Evolutionary conservation across 306 rosid species (phyloP).

Genomic region (Biancaea sappan): DNA sequence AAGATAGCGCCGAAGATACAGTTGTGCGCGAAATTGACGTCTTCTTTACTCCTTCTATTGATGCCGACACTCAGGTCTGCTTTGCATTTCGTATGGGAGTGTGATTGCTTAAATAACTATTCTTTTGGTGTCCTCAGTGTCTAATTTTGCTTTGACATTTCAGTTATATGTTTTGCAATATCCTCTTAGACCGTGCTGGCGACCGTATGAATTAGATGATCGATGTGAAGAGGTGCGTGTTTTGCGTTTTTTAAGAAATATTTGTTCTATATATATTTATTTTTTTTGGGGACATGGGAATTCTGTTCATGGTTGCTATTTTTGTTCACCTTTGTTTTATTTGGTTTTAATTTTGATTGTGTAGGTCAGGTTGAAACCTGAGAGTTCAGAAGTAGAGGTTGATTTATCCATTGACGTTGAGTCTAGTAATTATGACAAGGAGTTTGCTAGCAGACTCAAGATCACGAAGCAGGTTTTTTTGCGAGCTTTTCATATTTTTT

Average conservation of each 20-base stretch:
- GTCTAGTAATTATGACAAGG: constrained; percentile 61
- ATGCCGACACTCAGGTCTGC: constrained; percentile 57
- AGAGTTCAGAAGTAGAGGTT: constrained; percentile 61
- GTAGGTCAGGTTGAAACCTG: constrained; percentile 73
- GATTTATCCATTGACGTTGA: constrained; percentile 67
- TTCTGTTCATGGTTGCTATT: neutral
- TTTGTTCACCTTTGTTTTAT: constrained; percentile 4
- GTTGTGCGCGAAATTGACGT: constrained; percentile 91
- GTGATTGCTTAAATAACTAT: neutral
- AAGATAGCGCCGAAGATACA: constrained; percentile 53
- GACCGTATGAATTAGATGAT: constrained; percentile 80
- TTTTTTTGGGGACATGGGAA: neutral
- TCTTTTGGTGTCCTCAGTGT: neutral
- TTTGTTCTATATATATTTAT: neutral
- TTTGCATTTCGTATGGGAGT: neutral
- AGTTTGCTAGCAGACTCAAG: constrained; percentile 38
- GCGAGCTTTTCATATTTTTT: neutral
- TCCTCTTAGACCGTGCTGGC: constrained; percentile 87
- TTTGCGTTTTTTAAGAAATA: neutral
- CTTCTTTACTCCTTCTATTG: constrained; percentile 58
- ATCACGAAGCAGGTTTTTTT: constrained; percentile 68
- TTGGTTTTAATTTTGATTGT: constrained; percentile 13
- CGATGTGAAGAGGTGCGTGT: constrained; percentile 72
- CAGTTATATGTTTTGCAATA: constrained; percentile 81
- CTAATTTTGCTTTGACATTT: neutral